phyloP scores from a whole-genome alignment of 768 basidiomycete genomes.

The Polyporus arcularius region DNA sequence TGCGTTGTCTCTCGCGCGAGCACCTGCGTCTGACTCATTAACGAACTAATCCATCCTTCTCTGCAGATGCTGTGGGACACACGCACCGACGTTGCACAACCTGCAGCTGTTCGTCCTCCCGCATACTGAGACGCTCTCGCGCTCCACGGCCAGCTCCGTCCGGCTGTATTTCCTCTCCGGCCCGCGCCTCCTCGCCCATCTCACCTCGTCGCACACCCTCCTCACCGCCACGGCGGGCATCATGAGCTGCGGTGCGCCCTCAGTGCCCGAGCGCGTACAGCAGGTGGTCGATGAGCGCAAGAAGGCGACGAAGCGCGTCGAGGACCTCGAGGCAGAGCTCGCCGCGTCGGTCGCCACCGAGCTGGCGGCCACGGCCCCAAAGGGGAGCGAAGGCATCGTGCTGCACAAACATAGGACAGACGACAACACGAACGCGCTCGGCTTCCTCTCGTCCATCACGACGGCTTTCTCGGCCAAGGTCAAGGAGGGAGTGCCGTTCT shows the following conservation, averaged over 20 bases:
- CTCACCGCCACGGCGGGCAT: constrained; percentile 58
- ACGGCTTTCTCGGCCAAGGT: constrained; percentile 39
- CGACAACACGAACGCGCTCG: constrained; percentile 58
- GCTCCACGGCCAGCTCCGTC: constrained; percentile 60
- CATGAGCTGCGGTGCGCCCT: constrained; percentile 67
- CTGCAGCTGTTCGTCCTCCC: constrained; percentile 73
- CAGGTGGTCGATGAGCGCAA: constrained; percentile 70
- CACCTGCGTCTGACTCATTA: neutral
- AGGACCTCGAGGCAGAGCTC: constrained; percentile 69
- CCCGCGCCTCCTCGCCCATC: constrained; percentile 66
- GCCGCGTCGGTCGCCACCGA: constrained; percentile 49
- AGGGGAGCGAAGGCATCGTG: constrained; percentile 27
- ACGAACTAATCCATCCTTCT: neutral
- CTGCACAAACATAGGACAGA: constrained; percentile 61
- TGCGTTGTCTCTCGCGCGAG: constrained; percentile 38
- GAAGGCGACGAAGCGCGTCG: constrained; percentile 64
- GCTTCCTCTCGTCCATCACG: constrained; percentile 60
- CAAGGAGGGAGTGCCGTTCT: constrained; percentile 34
- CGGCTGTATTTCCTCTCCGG: constrained; percentile 86
- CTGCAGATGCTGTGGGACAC: constrained; percentile 78
- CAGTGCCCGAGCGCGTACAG: constrained; percentile 67
- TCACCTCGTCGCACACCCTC: constrained; percentile 56
- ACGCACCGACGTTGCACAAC: constrained; percentile 75
- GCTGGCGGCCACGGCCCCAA: constrained; percentile 20
- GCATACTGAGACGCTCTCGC: constrained; percentile 64